Evolutionary conservation across 2,329 filamentous ascomycete genomes (phyloP).

Genomic region (Fusarium compactum): DNA sequence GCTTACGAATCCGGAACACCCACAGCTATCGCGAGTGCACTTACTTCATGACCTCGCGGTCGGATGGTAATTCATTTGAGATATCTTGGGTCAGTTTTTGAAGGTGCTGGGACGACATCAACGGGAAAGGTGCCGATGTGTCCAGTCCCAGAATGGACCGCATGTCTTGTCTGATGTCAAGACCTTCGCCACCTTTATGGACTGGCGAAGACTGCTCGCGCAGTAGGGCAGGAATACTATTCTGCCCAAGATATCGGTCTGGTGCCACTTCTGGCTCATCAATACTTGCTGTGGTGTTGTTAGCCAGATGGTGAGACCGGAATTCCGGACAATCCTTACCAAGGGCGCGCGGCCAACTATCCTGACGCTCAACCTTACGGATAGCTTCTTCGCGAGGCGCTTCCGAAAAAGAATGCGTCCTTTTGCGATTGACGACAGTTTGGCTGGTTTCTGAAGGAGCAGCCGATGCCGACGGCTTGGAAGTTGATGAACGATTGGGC

Average conservation of each 20-base stretch:
- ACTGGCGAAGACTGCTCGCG: slow-evolving; percentile 69
- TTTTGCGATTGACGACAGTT: slow-evolving; percentile 48
- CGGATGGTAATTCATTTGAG: slow-evolving; percentile 70
- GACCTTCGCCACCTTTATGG: slow-evolving; percentile 63
- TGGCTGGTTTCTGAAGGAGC: slow-evolving; percentile 43
- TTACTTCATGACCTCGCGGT: slow-evolving; percentile 75
- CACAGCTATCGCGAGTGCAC: slow-evolving; percentile 35
- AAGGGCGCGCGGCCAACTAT: slow-evolving; percentile 59
- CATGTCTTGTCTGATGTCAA: slow-evolving; percentile 73
- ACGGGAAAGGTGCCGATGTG: slow-evolving; percentile 73
- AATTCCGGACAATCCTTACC: slow-evolving; percentile 46
- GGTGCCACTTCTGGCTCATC: slow-evolving; percentile 68
- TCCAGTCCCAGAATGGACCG: slow-evolving; percentile 74
- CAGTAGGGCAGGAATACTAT: slow-evolving; percentile 75
- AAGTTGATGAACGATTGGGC: slow-evolving; percentile 63
- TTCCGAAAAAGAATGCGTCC: slow-evolving; percentile 52
- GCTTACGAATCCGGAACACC: neutral
- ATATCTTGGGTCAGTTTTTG: slow-evolving; percentile 71
- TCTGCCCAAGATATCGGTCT: slow-evolving; percentile 73
- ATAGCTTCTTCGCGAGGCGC: slow-evolving; percentile 46
- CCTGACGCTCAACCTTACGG: slow-evolving; percentile 53
- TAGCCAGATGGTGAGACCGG: slow-evolving; percentile 32
- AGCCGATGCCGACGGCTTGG: slow-evolving; percentile 52
- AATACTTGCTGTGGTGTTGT: slow-evolving; percentile 54
- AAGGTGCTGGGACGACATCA: slow-evolving; percentile 74